Evolutionary conservation across 2,329 filamentous ascomycete genomes (phyloP), one percentile per base, ranked within the genome.

Genomic region (Colletotrichum sp.): DNA sequence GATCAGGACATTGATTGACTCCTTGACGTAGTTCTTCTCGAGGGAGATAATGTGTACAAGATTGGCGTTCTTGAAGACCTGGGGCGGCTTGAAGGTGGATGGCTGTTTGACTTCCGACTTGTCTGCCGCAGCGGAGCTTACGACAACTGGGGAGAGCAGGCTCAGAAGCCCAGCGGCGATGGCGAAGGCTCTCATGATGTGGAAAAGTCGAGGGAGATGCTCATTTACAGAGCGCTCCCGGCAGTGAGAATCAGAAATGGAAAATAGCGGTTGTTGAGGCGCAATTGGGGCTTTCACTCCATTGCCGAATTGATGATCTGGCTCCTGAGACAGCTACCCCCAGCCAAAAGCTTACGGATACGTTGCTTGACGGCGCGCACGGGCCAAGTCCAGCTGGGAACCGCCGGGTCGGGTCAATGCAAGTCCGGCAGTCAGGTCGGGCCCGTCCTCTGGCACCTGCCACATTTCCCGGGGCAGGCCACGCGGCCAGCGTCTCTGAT

Each of bases 61-160:
- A 83, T 99, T 98, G 84, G 90, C 90, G 85, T 99, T 98, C 86
- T 96, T 95, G 87, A 98, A 99, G 78, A 96, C 94, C 82, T 95
- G 94, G 16, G 96, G 93, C 68, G 96, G 95, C 84, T 91, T 93
- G 87, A 98, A 98, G 75, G 89, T 88, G 78, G 90, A 84, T 57
- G 92, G 91, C 75, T 91, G 86, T 69, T 87, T 88, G 79, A 89
- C 83, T 82, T 91, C 91, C 76, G 91, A 90, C 65, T 73, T 72
- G 65, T 72, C 69, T 65, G 70, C 64, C 78, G 89, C 86, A 31
- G 66, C 65, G 74, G 81, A 79, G 79, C 78, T 79, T 74, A 84
- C 83, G 74, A 89, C 81, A 73, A 83, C 81, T 65, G 86, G 82
- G 64, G 87, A 87, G 78, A 91, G 83, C 81, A 92, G 87, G 81